Base-by-base conservation (phyloP, 2,329 filamentous ascomycete genomes). In the Colletotrichum salicis region DNA sequence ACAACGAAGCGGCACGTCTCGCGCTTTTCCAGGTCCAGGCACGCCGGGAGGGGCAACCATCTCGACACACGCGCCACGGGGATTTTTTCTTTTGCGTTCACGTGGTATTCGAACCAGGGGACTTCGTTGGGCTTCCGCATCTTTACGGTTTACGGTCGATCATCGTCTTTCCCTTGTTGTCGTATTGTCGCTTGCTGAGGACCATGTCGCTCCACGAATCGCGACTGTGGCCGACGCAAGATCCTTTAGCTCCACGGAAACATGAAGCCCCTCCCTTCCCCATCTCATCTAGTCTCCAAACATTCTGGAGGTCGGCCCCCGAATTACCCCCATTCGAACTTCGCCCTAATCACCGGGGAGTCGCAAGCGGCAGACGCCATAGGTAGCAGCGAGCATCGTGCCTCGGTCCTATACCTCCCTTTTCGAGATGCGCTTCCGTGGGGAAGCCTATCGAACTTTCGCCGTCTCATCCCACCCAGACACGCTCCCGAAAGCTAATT, bases 171-270 rank as follows among this genome's bases (percentile, higher is more conserved):
- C 45, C n/a, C 52, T 63, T 41, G 33, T 63, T 41, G 33, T 68
- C 41, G 45, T 64, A 68, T 54, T 58, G 58, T 51, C 37, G 41
- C 54, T 54, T 41, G 57, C 52, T 62, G 41, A 51, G 45, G 27
- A 57, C 35, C 55, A 66, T 45, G 54, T 45, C 65, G 69, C 59
- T 71, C 65, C 59, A 69, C 65, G 69, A 64, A 71, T 69, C 59
- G 54, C 69, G 58, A 71, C 27, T 27, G 58, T 63, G 52, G 54
- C 59, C 64, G 58, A 64, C 29, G 54, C 59, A 45, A 59, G 58
- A 69, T 63, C 41, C 41, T 37, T 66, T 56, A 56, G 56, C 54
- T 33, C 33, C 15, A 27, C 27, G 19, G 27, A 33, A 15, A 29
- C 37, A 15, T 31, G 31, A 37, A 41, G n/a, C 54, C 41, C 33